Conservation (phyloP, 371 early-diverging fungal genomes). For the Mortierella sp. region DNA sequence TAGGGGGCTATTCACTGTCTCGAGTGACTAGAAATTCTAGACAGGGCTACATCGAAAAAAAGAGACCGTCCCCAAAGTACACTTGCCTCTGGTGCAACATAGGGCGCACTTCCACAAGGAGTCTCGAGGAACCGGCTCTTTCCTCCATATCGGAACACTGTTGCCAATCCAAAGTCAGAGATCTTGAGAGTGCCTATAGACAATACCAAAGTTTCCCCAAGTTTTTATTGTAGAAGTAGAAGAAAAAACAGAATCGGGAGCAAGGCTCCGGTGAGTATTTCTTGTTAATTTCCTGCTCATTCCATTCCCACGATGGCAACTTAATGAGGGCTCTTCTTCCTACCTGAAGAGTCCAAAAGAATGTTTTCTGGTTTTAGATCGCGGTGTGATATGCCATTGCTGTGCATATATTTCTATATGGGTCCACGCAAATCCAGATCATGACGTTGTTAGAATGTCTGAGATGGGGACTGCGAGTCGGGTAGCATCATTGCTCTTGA, state of each 20-base stretch:
- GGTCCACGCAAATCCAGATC: too few relatives aligned
- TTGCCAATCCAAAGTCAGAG: conserved; percentile 95
- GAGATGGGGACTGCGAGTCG: too few relatives aligned
- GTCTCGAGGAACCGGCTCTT: conserved; percentile 68
- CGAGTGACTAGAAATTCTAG: background rate
- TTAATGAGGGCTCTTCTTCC: background rate
- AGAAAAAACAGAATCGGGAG: background rate
- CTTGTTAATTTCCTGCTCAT: background rate
- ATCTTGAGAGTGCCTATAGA: conserved; percentile 80
- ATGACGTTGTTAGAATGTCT: too few relatives aligned
- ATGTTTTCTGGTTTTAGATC: conserved; percentile 81
- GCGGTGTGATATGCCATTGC: conserved; percentile 58
- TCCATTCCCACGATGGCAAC: too few relatives aligned
- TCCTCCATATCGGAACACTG: conserved; percentile 65
- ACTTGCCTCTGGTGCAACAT: conserved; percentile 90
- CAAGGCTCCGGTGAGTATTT: background rate
- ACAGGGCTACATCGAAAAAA: conserved; percentile 19
- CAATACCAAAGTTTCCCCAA: background rate
- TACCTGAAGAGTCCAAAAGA: conserved; percentile 61
- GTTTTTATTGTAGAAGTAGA: background rate
- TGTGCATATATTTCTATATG: conserved; percentile 41
- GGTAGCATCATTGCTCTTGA: too few relatives aligned
- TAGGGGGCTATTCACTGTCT: background rate
- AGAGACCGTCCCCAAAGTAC: conserved; percentile 68
- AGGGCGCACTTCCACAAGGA: conserved; percentile 87